Evolutionary conservation across 2,329 filamentous ascomycete genomes (phyloP).

Genomic region (Neonectria hederae): DNA sequence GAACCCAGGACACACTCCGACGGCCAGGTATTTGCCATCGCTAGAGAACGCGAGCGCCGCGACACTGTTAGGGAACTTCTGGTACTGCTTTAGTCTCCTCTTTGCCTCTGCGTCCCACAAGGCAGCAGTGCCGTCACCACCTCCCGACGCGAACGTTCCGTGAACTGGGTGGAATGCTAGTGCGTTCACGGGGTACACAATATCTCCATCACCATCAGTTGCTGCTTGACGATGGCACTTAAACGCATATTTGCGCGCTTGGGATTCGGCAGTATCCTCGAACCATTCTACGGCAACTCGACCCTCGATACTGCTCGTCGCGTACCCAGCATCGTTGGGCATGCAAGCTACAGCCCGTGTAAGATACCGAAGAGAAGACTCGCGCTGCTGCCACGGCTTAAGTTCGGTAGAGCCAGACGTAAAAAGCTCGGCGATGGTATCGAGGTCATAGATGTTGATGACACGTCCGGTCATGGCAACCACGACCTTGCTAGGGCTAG

Average conservation of each 20-base stretch:
- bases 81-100: constrained; percentile 88
- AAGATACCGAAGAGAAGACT: constrained; percentile 95
- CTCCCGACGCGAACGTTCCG: constrained; percentile 89
- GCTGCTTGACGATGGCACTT: constrained; percentile 91
- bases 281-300: constrained; percentile 98
- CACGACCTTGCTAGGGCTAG: constrained; percentile 82
- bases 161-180: constrained; percentile 85
- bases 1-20: constrained; percentile 86
- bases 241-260: constrained; percentile 96
- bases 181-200: constrained; percentile 92
- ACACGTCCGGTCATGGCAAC: constrained; percentile 94
- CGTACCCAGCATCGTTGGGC: constrained; percentile 95
- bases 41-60: constrained; percentile 79
- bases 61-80: constrained; percentile 82
- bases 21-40: constrained; percentile 80
- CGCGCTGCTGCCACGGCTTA: constrained; percentile 90
- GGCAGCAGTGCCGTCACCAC: constrained; percentile 90
- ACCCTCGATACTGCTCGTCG: constrained; percentile 91
- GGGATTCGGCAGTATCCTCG: constrained; percentile 85
- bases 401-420: constrained; percentile 57
- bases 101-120: constrained; percentile 94
- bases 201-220: constrained; percentile 71
- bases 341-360: constrained; percentile 93
- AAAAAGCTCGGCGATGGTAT: constrained; percentile 68
- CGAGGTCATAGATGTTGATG: constrained; percentile 94